Conservation (phyloP, 2,329 filamentous ascomycete species). For the Whalleya microplaca region DNA sequence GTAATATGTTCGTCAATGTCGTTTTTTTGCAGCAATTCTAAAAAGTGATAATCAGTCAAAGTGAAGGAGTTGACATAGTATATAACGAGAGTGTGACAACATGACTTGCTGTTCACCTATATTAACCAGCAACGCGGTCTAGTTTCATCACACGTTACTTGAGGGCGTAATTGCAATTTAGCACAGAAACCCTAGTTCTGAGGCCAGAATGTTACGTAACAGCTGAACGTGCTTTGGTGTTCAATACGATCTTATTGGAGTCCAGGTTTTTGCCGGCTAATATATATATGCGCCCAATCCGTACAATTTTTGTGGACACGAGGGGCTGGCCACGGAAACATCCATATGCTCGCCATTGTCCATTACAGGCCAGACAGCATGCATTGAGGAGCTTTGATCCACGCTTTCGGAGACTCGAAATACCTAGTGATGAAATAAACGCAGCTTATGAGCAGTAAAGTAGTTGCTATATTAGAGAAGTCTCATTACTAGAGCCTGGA, state of each 20-base stretch:
- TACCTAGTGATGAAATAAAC: no score
- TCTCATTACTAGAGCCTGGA: no score
- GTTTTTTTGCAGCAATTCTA: no score
- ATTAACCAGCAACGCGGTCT: background rate
- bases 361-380: no score
- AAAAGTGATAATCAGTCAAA: background rate
- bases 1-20: background rate
- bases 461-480: no score
- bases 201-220: conserved; percentile 5
- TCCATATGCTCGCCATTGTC: background rate
- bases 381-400: no score
- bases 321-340: background rate
- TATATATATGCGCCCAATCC: conserved; percentile 5
- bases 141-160: conserved; percentile 17
- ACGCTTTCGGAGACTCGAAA: no score
- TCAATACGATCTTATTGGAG: conserved; percentile 3
- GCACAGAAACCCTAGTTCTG: background rate
- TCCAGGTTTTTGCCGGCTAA: conserved; percentile 11
- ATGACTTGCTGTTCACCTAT: background rate
- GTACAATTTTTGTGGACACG: conserved; percentile 12
- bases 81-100: background rate
- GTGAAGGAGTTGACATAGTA: background rate
- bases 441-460: no score
- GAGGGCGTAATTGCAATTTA: background rate
- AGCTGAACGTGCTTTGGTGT: background rate